Evolutionary conservation across 2,329 filamentous ascomycete genomes (phyloP), one percentile per base, ranked within the genome.

Genomic region (Penicillium sp.): DNA sequence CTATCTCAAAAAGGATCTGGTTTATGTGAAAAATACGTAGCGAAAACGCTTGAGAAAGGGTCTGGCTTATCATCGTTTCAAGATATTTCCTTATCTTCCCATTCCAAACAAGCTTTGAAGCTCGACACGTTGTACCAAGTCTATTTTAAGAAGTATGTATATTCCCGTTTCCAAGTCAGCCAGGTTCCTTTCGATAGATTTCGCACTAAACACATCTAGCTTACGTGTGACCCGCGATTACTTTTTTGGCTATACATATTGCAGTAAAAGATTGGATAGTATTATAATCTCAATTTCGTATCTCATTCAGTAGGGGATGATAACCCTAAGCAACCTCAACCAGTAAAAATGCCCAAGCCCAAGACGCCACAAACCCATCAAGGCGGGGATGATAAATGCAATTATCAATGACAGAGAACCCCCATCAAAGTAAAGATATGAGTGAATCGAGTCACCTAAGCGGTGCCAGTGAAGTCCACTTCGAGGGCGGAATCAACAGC

Each of bases 381-480:
- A 24, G 40, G 22, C n/a, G 7, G 31, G 20, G 29, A 35, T 44
- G 13, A 16, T 9, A 47, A 58, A 62, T 59, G 59, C 55, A 53
- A 56, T 22, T 46, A 22, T 57, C 24, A 46, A 46, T 26, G 18
- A n/a, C 4, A 16, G 32, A 24, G 24, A 18, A 48, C n/a, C 35
- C 18, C 26, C 26, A 53, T 38, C 40, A 46, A 39, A 50, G 31
- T 10, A 42, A n/a, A 46, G 16, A 48, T 22, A 16, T 4, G 37
- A 50, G 43, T 22, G n/a, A 16, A 31, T 43, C 29, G 26, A 42
- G 39, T 47, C 50, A 56, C 50, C 53, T 49, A 65, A 39, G 63
- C 59, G 78, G 83, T 85, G 53, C 87, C 90, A 37, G 92, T 97
- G 71, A 96, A 97, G 75, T 97, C 92, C 48, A 83, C 89, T 84